A percentile compares a stretch with the other conserved stretches of the same genome.
These are phyloP conservation scores for Arachnopeziza araneosa DNA, from an alignment of 2,329 filamentous ascomycete species.

Conservation along the genomic window DNA sequence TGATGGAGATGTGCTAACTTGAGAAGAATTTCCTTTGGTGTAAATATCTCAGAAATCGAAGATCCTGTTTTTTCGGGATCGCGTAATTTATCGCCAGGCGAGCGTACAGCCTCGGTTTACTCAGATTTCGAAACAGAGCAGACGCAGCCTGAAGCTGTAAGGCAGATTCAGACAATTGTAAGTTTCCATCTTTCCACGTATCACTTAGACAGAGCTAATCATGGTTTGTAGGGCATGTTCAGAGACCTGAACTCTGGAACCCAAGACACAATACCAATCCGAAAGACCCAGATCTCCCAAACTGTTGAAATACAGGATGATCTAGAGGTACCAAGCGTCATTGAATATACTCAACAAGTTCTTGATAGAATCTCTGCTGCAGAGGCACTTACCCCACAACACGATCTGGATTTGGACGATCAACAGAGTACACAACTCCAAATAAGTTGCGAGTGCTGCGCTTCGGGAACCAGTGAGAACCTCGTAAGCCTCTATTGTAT, in stretches of 20 bases:
- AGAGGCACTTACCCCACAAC: background rate
- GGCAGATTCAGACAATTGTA: slow-evolving; percentile 8
- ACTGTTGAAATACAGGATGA: background rate
- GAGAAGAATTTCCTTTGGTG: slow-evolving; percentile 1
- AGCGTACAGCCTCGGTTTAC: background rate
- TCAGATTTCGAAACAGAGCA: background rate
- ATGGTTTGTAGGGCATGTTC: slow-evolving; percentile 3
- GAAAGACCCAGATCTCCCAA: background rate
- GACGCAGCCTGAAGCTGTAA: slow-evolving; percentile 5
- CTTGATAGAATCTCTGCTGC: background rate
- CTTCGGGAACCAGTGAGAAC: slow-evolving; percentile 1
- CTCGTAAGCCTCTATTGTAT: slow-evolving; percentile 6
- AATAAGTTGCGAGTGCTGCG: slow-evolving; percentile 13
- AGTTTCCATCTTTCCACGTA: background rate
- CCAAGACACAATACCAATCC: slow-evolving; percentile 13
- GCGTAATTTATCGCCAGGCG: background rate
- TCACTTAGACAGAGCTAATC: background rate
- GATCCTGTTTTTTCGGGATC: background rate
- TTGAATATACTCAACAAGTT: background rate
- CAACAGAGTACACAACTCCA: background rate
- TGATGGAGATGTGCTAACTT: background rate
- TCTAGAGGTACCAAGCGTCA: background rate
- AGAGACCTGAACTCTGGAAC: slow-evolving; percentile 11
- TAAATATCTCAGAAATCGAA: slow-evolving; percentile 1
- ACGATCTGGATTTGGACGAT: background rate